A percentile compares a stretch with the other conserved stretches of the same genome.
Conservation (phyloP, 1,284 basidiomycete species). For the Leccinum subfulvum region DNA sequence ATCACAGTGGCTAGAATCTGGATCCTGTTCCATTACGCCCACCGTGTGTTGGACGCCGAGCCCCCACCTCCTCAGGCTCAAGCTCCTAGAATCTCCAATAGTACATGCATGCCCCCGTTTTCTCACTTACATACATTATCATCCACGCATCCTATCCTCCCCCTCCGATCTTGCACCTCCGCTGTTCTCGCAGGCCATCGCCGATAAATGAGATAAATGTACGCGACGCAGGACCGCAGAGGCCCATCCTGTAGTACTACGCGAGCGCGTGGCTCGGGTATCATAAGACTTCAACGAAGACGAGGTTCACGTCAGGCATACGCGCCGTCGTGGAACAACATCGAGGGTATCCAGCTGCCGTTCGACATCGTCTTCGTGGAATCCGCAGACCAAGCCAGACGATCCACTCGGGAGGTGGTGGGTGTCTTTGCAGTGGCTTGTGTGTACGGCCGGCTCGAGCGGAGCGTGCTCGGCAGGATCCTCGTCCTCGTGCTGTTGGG, state of each 20-base stretch:
- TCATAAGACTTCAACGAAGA: conserved; percentile 69
- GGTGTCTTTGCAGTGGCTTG: conserved; percentile 12
- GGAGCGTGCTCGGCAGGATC: conserved; percentile 14
- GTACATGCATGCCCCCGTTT: background rate
- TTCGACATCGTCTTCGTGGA: conserved; percentile 34
- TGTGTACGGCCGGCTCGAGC: conserved; percentile 36
- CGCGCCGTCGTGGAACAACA: conserved; percentile 36
- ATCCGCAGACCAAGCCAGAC: background rate
- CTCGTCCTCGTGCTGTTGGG: conserved; percentile 13
- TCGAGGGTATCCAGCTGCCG: conserved; percentile 23
- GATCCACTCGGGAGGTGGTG: conserved; percentile 8
- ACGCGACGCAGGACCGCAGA: conserved; percentile 61
- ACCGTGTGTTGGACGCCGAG: conserved; percentile 59
- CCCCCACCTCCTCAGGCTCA: background rate
- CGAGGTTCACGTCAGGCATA: conserved; percentile 69
- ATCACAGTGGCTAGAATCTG: conserved; percentile 35
- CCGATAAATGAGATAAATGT: conserved; percentile 54
- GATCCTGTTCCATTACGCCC: conserved; percentile 25
- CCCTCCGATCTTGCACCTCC: background rate
- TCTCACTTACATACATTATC: background rate
- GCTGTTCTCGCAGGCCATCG: conserved; percentile 34
- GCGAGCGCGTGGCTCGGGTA: conserved; percentile 82
- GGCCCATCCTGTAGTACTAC: conserved; percentile 50
- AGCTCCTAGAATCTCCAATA: background rate
- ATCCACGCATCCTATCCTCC: background rate